These are phyloP conservation scores for Exophiala spinifera DNA, from an alignment of 2,329 filamentous ascomycete genomes.

Conservation along the genomic window DNA sequence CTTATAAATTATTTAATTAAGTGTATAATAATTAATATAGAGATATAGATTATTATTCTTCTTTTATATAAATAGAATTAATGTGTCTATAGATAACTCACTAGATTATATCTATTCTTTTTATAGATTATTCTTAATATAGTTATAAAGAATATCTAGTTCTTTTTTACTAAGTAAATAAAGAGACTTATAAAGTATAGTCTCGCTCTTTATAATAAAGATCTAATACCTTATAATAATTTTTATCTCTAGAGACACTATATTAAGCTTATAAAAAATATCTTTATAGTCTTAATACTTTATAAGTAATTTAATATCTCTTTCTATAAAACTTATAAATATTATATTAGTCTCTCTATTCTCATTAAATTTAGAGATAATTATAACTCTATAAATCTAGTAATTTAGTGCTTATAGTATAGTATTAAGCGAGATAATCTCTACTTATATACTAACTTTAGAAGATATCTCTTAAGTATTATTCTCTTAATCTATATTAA, in stretches of 20 bases:
- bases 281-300: constrained; percentile 2
- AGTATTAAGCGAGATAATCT: no score
- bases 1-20: constrained; percentile 33
- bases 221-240: constrained; percentile 6
- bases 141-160: constrained; percentile 1
- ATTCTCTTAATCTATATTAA: neutral
- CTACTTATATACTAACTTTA: neutral
- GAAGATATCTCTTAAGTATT: neutral
- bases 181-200: neutral
- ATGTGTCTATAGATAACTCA: constrained; percentile 1
- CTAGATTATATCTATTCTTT: constrained; percentile 5
- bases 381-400: no score
- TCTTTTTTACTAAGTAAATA: neutral
- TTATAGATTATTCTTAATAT: constrained; percentile 3
- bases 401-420: no score
- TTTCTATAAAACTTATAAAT: neutral
- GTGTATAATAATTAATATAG: constrained; percentile 28
- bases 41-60: constrained; percentile 23
- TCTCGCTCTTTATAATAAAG: neutral
- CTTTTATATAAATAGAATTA: constrained; percentile 30
- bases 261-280: neutral
- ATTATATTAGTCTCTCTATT: neutral
- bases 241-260: neutral
- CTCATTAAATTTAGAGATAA: no score
- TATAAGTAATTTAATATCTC: constrained; percentile 1